These are phyloP conservation scores for Cyclotella distinguenda DNA, from an alignment of 108 stramenopile genomes.

Conservation along the genomic window DNA sequence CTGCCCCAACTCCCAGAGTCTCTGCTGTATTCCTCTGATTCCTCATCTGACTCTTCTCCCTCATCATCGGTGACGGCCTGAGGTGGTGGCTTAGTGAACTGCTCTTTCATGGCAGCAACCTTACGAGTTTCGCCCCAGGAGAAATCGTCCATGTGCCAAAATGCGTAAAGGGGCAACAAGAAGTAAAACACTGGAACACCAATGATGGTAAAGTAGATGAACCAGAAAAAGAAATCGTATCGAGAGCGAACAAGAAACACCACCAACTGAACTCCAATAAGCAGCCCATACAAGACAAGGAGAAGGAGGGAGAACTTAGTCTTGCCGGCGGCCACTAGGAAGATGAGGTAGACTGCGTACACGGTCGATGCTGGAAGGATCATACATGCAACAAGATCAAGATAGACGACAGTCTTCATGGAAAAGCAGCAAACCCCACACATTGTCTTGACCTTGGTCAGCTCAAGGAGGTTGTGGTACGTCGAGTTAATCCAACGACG, in stretches of 20 bases:
- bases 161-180: slow-evolving; percentile 57
- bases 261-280: slow-evolving; percentile 51
- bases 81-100: slow-evolving; percentile 13
- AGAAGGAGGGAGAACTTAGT: slow-evolving; percentile 47
- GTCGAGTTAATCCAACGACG: slow-evolving; percentile 69
- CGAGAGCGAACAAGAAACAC: slow-evolving; percentile 52
- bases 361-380: slow-evolving; percentile 59
- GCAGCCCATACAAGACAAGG: slow-evolving; percentile 48
- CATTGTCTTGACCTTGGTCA: slow-evolving; percentile 64
- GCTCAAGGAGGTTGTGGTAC: slow-evolving; percentile 61
- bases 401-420: slow-evolving; percentile 58
- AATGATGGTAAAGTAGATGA: slow-evolving; percentile 46
- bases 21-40: slow-evolving; percentile 6
- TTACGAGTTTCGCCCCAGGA: slow-evolving; percentile 67
- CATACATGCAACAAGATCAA: slow-evolving; percentile 56
- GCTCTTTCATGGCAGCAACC: slow-evolving; percentile 46
- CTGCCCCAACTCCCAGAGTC: background rate
- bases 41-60: slow-evolving; percentile 2
- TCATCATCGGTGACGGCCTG: slow-evolving; percentile 6
- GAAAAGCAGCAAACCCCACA: slow-evolving; percentile 61
- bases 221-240: slow-evolving; percentile 59
- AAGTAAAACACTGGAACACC: slow-evolving; percentile 65
- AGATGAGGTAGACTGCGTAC: slow-evolving; percentile 50
- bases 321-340: slow-evolving; percentile 40
- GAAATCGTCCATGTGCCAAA: slow-evolving; percentile 68